Percentiles rank a stretch among this genome's conserved stretches.
Conservation (phyloP, 768 basidiomycete species). For the Cystofilobasidium capitatum region DNA sequence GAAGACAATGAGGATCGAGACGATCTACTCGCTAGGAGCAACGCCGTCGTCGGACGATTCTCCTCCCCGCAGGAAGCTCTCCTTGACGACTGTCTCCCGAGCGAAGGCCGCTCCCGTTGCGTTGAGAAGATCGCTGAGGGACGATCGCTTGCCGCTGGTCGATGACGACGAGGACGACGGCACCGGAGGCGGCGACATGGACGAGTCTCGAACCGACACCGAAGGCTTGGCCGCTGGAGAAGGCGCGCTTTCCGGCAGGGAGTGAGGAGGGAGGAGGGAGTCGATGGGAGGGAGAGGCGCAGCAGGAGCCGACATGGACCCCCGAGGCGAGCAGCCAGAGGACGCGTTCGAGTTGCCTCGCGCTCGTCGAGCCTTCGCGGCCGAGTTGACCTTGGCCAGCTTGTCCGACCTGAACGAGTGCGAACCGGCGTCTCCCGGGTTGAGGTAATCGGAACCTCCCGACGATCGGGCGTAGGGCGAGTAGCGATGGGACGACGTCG, state of each 20-base stretch:
- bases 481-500: neutral
- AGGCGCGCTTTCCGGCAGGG: too few species aligned
- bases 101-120: neutral
- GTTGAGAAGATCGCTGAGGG: neutral
- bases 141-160: neutral
- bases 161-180: neutral
- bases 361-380: neutral
- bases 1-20: too few species aligned
- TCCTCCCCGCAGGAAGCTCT: neutral
- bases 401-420: neutral
- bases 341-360: neutral
- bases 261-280: neutral
- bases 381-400: neutral
- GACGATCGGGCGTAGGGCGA: neutral
- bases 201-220: neutral
- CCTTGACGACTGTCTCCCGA: neutral
- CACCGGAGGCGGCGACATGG: neutral
- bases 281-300: neutral
- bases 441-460: neutral
- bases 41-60: too few species aligned
- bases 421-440: too few species aligned
- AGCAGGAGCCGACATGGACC: neutral
- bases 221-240: neutral
- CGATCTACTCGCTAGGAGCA: too few species aligned
- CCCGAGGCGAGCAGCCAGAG: neutral